Evolutionary conservation across 108 stramenopile species (phyloP).

Genomic region (Cylindrotheca fusiformis): DNA sequence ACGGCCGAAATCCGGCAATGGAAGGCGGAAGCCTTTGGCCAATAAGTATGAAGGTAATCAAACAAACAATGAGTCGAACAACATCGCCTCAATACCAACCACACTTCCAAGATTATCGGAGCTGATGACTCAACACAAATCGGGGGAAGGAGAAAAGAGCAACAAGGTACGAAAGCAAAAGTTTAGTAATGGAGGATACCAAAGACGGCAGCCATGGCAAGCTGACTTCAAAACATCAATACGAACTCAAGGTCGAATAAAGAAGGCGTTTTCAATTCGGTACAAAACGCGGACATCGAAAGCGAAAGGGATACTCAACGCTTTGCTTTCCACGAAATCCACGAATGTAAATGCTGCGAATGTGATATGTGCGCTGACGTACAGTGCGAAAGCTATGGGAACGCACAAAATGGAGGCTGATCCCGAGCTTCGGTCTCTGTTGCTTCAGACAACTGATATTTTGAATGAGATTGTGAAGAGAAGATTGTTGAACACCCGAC

Average conservation of each 20-base stretch:
- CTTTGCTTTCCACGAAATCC: slow-evolving; percentile 48
- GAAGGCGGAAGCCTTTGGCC: too few species aligned
- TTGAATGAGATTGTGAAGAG: slow-evolving; percentile 35
- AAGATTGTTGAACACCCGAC: slow-evolving; percentile 50
- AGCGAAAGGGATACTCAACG: slow-evolving; percentile 44
- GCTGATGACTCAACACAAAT: too few species aligned
- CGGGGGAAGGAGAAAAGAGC: too few species aligned
- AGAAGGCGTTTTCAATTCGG: slow-evolving; percentile 26
- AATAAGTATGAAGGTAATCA: too few species aligned
- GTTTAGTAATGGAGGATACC: too few species aligned
- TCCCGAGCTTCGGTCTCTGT: slow-evolving; percentile 29
- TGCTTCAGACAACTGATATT: slow-evolving; percentile 46
- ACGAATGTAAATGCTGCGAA: slow-evolving; percentile 70
- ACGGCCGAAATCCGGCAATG: too few species aligned
- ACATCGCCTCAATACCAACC: too few species aligned
- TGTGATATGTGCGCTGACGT: slow-evolving; percentile 74
- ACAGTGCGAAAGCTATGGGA: slow-evolving; percentile 60
- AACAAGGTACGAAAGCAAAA: too few species aligned
- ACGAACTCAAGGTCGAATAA: slow-evolving; percentile 53
- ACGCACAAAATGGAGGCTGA: slow-evolving; percentile 12
- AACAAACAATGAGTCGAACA: too few species aligned
- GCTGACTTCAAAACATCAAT: slow-evolving; percentile 48
- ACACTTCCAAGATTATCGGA: too few species aligned
- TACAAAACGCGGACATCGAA: slow-evolving; percentile 18
- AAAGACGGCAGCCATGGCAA: slow-evolving; percentile 43